Conservation (phyloP, 208 protist species). For the Acanthamoeba royreba region DNA sequence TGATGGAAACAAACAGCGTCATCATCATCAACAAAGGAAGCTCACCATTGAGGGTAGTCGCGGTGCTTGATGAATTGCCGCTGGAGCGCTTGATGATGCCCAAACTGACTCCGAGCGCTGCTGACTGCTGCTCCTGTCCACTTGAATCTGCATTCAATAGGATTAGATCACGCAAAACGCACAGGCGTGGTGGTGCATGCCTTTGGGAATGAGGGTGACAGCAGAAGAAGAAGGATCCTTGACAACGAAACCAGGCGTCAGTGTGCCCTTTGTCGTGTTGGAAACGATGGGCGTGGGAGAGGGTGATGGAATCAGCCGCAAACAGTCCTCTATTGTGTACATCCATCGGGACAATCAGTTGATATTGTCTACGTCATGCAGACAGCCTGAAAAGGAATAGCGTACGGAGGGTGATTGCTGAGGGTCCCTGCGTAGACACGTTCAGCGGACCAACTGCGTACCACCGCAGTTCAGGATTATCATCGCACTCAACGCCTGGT, state of each 20-base stretch:
- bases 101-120: background rate
- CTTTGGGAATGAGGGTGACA: background rate
- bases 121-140: background rate
- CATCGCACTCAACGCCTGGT: background rate
- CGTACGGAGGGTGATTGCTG: background rate
- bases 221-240: background rate
- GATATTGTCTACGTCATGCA: too few relatives aligned
- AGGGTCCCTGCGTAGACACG: background rate
- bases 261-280: background rate
- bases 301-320: background rate
- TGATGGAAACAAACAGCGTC: background rate
- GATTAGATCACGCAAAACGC: background rate
- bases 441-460: too few relatives aligned
- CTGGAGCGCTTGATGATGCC: background rate
- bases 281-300: background rate
- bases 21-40: too few relatives aligned
- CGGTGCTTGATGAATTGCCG: background rate
- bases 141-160: background rate
- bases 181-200: too few relatives aligned
- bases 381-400: background rate
- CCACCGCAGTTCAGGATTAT: too few relatives aligned
- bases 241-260: background rate
- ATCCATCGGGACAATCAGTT: too few relatives aligned
- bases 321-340: background rate
- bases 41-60: background rate